phyloP scores from a whole-genome alignment of 805 yeast species.

The Diddensiella transvaalensis region DNA sequence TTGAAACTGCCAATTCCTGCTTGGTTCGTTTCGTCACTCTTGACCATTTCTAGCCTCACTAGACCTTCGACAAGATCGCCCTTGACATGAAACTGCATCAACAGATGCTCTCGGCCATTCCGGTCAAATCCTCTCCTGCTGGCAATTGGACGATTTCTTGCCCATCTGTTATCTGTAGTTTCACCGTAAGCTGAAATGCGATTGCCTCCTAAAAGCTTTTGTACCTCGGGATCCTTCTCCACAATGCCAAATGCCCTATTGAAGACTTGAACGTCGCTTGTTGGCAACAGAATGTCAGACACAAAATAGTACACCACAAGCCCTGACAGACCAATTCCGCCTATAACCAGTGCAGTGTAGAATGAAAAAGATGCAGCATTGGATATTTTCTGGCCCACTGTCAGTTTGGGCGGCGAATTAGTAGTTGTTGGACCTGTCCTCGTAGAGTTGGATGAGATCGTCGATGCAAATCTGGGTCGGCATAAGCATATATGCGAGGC shows the following conservation, averaged over 20 bases:
- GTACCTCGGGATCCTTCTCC: slow-evolving; percentile 62
- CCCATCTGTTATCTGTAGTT: slow-evolving; percentile 67
- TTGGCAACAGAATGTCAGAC: slow-evolving; percentile 79
- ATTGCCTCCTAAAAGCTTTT: slow-evolving; percentile 52
- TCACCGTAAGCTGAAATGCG: slow-evolving; percentile 85
- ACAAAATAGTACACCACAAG: slow-evolving; percentile 69
- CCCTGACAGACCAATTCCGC: slow-evolving; percentile 38
- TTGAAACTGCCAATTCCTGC: slow-evolving; percentile 49
- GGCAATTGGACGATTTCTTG: slow-evolving; percentile 81
- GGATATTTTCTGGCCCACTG: slow-evolving; percentile 18
- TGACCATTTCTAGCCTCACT: slow-evolving; percentile 73
- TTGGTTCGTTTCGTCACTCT: slow-evolving; percentile 19
- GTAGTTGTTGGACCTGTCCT: neutral
- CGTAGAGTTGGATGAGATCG: neutral
- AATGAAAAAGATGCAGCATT: slow-evolving; percentile 32
- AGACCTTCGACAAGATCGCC: slow-evolving; percentile 61
- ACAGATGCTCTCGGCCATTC: slow-evolving; percentile 74
- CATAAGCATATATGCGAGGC: too few relatives aligned
- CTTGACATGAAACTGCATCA: slow-evolving; percentile 85
- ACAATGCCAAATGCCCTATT: slow-evolving; percentile 78
- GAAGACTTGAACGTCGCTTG: slow-evolving; percentile 88
- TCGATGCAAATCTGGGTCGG: neutral
- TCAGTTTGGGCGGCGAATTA: slow-evolving; percentile 14
- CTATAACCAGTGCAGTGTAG: slow-evolving; percentile 33
- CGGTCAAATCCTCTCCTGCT: slow-evolving; percentile 56